phyloP scores from a whole-genome alignment of 2,329 filamentous ascomycete genomes.

The Berkeleyomyces basicola region DNA sequence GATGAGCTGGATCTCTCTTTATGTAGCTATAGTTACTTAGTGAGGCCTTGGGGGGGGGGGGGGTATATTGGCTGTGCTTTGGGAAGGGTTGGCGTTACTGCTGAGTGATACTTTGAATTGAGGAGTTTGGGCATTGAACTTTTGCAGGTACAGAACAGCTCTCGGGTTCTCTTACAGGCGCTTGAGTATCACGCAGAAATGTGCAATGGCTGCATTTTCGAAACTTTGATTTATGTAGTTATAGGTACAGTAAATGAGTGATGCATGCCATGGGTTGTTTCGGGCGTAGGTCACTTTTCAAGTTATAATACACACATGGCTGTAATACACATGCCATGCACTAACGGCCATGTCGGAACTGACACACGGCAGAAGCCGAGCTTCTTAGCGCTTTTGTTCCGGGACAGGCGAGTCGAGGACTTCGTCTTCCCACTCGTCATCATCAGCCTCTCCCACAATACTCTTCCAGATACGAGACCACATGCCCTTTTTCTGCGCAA shows the following conservation, averaged over 20 bases:
- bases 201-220: not conserved
- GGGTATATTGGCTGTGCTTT: too few species aligned
- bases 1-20: too few species aligned
- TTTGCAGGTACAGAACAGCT: not conserved
- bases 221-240: not conserved
- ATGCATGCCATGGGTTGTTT: not conserved
- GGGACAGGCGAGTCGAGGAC: slow-evolving; percentile 21
- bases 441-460: slow-evolving; percentile 41
- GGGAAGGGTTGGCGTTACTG: too few species aligned
- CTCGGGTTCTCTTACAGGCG: not conserved
- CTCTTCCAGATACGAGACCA: slow-evolving; percentile 68
- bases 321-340: not conserved
- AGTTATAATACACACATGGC: not conserved
- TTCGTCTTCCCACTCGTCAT: slow-evolving; percentile 44
- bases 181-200: not conserved
- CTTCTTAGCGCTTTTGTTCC: not conserved
- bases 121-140: not conserved
- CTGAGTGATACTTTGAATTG: too few species aligned
- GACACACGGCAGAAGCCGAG: not conserved
- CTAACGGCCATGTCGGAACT: not conserved
- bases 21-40: too few species aligned
- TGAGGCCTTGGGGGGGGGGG: too few species aligned
- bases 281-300: not conserved
- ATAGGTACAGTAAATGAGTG: not conserved
- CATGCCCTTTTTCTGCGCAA: slow-evolving; percentile 85